phyloP scores from a whole-genome alignment of 805 yeast genomes.

The Saturnispora saitoi region DNA sequence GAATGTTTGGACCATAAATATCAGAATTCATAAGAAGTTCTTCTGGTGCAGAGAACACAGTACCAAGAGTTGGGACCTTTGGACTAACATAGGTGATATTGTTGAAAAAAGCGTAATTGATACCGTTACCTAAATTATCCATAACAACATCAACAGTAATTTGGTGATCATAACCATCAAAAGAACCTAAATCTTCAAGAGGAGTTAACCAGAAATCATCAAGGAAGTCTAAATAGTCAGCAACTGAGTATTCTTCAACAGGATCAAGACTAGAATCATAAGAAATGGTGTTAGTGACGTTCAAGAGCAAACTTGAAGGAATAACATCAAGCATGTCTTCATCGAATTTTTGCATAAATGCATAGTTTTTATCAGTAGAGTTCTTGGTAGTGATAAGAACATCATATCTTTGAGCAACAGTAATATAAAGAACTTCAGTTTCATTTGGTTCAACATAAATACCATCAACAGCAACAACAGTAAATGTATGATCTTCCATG shows the following conservation, averaged over 20 bases:
- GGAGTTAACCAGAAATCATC: conserved; percentile 82
- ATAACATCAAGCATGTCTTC: conserved; percentile 69
- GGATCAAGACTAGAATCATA: conserved; percentile 34
- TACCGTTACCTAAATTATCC: conserved; percentile 81
- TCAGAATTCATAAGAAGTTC: conserved; percentile 35
- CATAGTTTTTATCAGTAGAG: conserved; percentile 54
- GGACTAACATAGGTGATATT: conserved; percentile 71
- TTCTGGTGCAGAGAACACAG: conserved; percentile 61
- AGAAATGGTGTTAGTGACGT: conserved; percentile 66
- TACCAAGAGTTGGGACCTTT: conserved; percentile 74
- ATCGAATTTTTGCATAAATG: conserved; percentile 78
- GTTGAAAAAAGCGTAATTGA: conserved; percentile 95
- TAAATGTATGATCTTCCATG: conserved; percentile 80
- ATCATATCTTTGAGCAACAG: conserved; percentile 89
- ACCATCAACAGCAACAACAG: conserved; percentile 91
- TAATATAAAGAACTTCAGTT: conserved; percentile 65
- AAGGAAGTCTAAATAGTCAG: conserved; percentile 41
- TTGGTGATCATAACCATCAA: conserved; percentile 59
- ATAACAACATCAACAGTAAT: conserved; percentile 68
- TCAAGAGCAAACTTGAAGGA: conserved; percentile 57
- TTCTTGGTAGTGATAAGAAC: conserved; percentile 68
- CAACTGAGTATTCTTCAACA: conserved; percentile 39
- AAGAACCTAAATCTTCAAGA: conserved; percentile 40
- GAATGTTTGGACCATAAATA: conserved; percentile 74
- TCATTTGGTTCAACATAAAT: conserved; percentile 67